These are phyloP conservation scores for Angomonas ambiguus DNA, from an alignment of 208 protist species.

Conservation along the genomic window DNA sequence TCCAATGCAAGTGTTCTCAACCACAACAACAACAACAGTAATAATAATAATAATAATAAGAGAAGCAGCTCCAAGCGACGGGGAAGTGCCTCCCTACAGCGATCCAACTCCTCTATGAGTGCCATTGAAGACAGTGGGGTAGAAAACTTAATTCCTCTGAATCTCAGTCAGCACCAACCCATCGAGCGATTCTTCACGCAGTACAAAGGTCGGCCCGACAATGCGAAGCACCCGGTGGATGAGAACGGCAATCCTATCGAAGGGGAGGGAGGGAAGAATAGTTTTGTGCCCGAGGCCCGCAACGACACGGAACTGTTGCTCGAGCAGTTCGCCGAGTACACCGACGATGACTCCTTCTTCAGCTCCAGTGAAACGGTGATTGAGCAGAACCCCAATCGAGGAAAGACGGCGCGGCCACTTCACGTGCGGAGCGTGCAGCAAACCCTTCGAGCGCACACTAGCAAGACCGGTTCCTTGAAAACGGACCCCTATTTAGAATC, in stretches of 20 bases:
- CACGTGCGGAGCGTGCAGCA: constrained; percentile 56
- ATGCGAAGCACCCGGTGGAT: constrained; percentile 21
- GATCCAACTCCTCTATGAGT: no score
- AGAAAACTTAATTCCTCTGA: constrained; percentile 72
- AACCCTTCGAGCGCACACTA: constrained; percentile 49
- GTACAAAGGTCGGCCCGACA: constrained; percentile 25
- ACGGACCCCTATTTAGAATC: constrained; percentile 48
- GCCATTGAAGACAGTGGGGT: constrained; percentile 16
- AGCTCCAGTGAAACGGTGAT: constrained; percentile 65
- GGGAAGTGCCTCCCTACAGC: neutral
- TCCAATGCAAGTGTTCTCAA: neutral
- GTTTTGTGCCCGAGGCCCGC: constrained; percentile 24
- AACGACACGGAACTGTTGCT: constrained; percentile 78
- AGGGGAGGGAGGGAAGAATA: neutral
- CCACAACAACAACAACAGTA: neutral
- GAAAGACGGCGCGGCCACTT: constrained; percentile 37
- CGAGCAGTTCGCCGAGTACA: constrained; percentile 85
- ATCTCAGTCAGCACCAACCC: constrained; percentile 33
- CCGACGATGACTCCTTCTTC: constrained; percentile 90
- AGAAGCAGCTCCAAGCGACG: neutral
- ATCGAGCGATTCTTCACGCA: constrained; percentile 84
- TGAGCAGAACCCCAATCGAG: constrained; percentile 48
- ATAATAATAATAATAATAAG: neutral
- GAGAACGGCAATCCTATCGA: constrained; percentile 15
- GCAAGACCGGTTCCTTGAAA: constrained; percentile 51